Conservation (phyloP, 441 rosid species). For the Gossypium schwendimanii region DNA sequence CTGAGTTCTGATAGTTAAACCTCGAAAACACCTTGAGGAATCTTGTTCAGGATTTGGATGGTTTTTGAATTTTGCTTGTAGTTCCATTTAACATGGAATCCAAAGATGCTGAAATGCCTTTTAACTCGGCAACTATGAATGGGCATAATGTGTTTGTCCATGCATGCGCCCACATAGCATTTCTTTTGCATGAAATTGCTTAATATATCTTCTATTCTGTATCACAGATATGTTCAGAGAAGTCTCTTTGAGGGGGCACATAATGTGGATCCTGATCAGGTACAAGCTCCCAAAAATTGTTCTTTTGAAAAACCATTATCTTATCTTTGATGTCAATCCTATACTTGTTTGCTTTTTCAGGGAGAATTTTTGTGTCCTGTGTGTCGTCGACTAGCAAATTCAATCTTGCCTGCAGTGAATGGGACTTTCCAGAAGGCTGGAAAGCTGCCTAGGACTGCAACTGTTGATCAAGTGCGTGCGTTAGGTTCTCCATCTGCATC, state of each 20-base stretch:
- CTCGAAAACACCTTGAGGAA: neutral
- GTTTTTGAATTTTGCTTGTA: neutral
- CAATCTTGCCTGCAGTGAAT: slow-evolving; percentile 64
- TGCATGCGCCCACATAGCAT: neutral
- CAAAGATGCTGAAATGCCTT: neutral
- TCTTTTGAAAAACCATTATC: neutral
- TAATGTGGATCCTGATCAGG: slow-evolving; percentile 82
- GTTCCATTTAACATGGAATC: neutral
- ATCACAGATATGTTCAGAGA: slow-evolving; percentile 61
- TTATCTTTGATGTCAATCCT: slow-evolving; percentile 4
- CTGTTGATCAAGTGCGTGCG: slow-evolving; percentile 17
- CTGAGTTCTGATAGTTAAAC: slow-evolving; percentile 6
- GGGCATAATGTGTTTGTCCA: neutral
- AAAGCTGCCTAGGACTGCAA: slow-evolving; percentile 44
- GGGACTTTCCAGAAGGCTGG: slow-evolving; percentile 41
- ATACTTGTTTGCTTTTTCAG: slow-evolving; percentile 38
- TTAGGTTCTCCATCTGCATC: slow-evolving; percentile 21
- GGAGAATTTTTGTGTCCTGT: slow-evolving; percentile 98
- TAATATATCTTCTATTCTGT: slow-evolving; percentile 2
- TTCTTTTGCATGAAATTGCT: slow-evolving; percentile 3
- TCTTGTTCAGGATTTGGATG: slow-evolving; percentile 5
- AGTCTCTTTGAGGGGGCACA: slow-evolving; percentile 85
- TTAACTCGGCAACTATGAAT: neutral
- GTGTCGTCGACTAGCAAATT: slow-evolving; percentile 90
- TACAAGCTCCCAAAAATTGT: slow-evolving; percentile 16